These are phyloP conservation scores for Pterocarpus macrocarpus DNA, from an alignment of 306 rosid species.

Conservation along the genomic window DNA sequence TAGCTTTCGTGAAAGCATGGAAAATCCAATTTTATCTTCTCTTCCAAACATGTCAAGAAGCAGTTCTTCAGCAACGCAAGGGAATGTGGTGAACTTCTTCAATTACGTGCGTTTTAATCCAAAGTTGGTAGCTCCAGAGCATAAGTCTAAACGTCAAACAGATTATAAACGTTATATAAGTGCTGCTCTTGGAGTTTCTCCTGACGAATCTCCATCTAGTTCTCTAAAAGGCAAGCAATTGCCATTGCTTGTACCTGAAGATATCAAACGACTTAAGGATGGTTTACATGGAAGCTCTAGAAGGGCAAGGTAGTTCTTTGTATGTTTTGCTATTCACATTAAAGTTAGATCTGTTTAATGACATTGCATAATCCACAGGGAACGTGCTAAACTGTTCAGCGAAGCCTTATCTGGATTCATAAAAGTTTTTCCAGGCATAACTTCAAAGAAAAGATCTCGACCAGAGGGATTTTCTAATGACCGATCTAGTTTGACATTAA, in stretches of 20 bases:
- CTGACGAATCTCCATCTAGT: constrained; percentile 87
- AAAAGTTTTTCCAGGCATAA: constrained; percentile 78
- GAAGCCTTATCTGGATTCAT: constrained; percentile 83
- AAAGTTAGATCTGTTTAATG: constrained; percentile 44
- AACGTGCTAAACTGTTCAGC: constrained; percentile 72
- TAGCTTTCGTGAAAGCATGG: constrained; percentile 90
- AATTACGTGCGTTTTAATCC: constrained; percentile 75
- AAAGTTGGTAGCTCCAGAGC: constrained; percentile 73
- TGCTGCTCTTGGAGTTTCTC: constrained; percentile 76
- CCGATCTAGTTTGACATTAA: constrained; percentile 67
- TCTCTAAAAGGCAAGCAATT: constrained; percentile 79
- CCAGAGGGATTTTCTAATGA: constrained; percentile 77
- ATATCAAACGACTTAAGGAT: constrained; percentile 71
- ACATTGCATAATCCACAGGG: constrained; percentile 69
- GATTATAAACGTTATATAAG: constrained; percentile 74
- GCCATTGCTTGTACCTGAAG: constrained; percentile 66
- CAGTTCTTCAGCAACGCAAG: constrained; percentile 71
- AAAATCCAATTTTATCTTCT: constrained; percentile 83
- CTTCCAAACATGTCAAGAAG: constrained; percentile 91
- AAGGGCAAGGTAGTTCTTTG: constrained; percentile 86
- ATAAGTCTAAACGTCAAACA: constrained; percentile 74
- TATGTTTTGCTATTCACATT: constrained; percentile 51
- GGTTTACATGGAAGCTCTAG: constrained; percentile 60
- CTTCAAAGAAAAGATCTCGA: constrained; percentile 96
- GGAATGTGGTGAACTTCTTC: constrained; percentile 74